Percentiles rank a stretch among this genome's conserved stretches.
Evolutionary conservation across 805 yeast species (phyloP).

Genomic region (Kuraishia floccosa): DNA sequence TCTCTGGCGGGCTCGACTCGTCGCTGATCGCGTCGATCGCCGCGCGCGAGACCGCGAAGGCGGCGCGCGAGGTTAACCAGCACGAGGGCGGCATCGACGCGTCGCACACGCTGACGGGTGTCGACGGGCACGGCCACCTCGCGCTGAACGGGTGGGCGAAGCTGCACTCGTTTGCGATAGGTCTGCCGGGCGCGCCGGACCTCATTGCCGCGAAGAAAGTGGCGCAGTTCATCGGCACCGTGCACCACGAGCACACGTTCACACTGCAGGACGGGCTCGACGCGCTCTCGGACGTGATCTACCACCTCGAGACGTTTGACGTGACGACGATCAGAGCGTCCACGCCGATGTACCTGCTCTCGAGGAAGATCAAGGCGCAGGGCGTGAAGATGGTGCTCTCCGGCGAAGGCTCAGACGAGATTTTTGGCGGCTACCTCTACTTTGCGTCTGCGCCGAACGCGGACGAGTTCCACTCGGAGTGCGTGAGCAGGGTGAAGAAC

Average conservation of each 20-base stretch:
- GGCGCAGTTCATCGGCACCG: conserved; percentile 90
- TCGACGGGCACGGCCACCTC: conserved; percentile 80
- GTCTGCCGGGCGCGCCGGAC: conserved; percentile 97
- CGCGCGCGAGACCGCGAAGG: conserved; percentile 86
- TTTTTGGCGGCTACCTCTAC: conserved; percentile 96
- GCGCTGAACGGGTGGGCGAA: conserved; percentile 66
- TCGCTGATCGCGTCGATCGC: conserved; percentile 95
- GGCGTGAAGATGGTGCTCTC: conserved; percentile 99
- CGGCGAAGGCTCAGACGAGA: conserved; percentile 99
- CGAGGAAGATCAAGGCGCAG: conserved; percentile 97
- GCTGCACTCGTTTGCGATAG: conserved; percentile 94
- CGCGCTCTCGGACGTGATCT: conserved; percentile 87
- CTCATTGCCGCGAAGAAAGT: conserved; percentile 92
- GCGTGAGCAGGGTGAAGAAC: conserved; percentile 94
- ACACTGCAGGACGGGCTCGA: conserved; percentile 96
- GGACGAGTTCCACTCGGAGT: conserved; percentile 88
- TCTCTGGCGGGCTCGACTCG: conserved; percentile 97
- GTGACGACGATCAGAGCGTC: conserved; percentile 99
- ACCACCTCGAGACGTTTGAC: conserved; percentile 94
- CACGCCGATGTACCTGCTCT: conserved; percentile 94
- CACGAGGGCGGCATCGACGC: conserved; percentile 44
- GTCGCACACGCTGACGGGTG: conserved; percentile 73
- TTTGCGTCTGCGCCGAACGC: conserved; percentile 95
- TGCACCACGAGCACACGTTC: conserved; percentile 97
- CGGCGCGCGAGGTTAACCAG: conserved; percentile 37